phyloP scores from a whole-genome alignment of 2,329 filamentous ascomycete genomes.

The Pseudodiploospora longispora region DNA sequence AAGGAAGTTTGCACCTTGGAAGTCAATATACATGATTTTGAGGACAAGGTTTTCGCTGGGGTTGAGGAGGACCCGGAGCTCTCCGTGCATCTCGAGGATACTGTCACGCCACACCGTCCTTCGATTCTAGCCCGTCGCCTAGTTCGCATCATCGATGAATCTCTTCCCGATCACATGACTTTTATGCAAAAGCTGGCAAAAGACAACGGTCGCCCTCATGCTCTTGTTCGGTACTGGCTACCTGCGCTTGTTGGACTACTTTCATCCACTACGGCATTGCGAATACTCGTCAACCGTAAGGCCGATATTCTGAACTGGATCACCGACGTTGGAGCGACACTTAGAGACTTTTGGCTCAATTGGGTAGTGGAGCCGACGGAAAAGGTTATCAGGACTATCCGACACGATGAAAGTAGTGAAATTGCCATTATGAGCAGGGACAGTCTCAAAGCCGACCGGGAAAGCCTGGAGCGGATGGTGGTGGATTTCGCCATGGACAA shows the following conservation, averaged over 20 bases:
- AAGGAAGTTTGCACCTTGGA: conserved; percentile 60
- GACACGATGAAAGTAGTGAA: conserved; percentile 85
- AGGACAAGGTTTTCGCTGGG: conserved; percentile 56
- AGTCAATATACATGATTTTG: conserved; percentile 53
- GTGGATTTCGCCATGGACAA: conserved; percentile 89
- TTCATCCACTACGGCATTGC: conserved; percentile 80
- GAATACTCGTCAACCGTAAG: conserved; percentile 64
- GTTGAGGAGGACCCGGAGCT: conserved; percentile 55
- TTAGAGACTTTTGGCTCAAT: conserved; percentile 88
- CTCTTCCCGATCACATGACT: conserved; percentile 58
- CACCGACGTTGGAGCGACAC: conserved; percentile 66
- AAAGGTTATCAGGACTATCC: conserved; percentile 83
- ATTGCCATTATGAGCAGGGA: conserved; percentile 95
- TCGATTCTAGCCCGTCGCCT: conserved; percentile 59
- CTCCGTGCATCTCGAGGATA: conserved; percentile 42
- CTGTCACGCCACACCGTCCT: conserved; percentile 37
- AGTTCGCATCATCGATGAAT: conserved; percentile 57
- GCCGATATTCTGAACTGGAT: conserved; percentile 77
- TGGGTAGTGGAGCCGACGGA: conserved; percentile 85
- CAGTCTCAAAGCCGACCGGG: conserved; percentile 80
- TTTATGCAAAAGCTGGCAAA: conserved; percentile 48
- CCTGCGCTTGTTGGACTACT: conserved; percentile 63
- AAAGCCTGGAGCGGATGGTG: conserved; percentile 94
- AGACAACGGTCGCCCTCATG: conserved; percentile 67
- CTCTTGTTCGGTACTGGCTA: conserved; percentile 80